Base-by-base conservation (phyloP, 306 rosid species). In the Gillenia trifoliata region DNA sequence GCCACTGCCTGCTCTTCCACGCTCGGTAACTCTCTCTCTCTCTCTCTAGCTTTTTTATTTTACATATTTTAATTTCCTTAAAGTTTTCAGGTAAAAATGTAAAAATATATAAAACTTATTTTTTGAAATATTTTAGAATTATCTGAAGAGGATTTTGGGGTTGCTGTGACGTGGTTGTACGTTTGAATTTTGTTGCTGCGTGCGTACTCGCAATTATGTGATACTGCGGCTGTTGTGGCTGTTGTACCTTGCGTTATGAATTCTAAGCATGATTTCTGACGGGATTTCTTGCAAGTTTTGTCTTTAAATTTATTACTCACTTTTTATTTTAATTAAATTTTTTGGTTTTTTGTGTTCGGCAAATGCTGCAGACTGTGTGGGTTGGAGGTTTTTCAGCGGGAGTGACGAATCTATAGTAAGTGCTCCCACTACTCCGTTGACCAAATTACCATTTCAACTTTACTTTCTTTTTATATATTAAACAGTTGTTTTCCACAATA, bases 331-430 rank as follows among this genome's bases (percentile, higher is more conserved):
- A 17, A 0, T 43, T n/a, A n/a, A n/a, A n/a, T 29, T 13, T 10
- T 66, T 61, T 36, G 74, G 57, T 60, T 22, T 49, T 55, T 60
- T 33, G 16, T 30, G 16, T 68, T 76, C n/a, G 34, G 74, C 56
- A 19, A 62, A 79, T 70, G 52, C 52, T 70, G 88, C 89, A 93
- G 98, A 85, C 40, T 93, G 97, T 73, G 76, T 82, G 8, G 87
- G 96, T 74, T 85, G 93, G 96, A 91, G 88, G 74, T 60, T 91
- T 76, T 82, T 91, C 83, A 69, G 85, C 72, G 88, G 87, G 55
- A 75, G 76, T 29, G 96, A 85, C 89, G 77, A 91, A 30, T 82
- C 98, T 52, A 63, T 77, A 84, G 98, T 93, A 82, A 82, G 93
- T 77, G 30, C 67, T 49, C 20, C 50, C 20, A 1, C 49, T 40